These are phyloP conservation scores for Hysterangium stoloniferum DNA, from an alignment of 768 basidiomycete species.

Conservation along the genomic window DNA sequence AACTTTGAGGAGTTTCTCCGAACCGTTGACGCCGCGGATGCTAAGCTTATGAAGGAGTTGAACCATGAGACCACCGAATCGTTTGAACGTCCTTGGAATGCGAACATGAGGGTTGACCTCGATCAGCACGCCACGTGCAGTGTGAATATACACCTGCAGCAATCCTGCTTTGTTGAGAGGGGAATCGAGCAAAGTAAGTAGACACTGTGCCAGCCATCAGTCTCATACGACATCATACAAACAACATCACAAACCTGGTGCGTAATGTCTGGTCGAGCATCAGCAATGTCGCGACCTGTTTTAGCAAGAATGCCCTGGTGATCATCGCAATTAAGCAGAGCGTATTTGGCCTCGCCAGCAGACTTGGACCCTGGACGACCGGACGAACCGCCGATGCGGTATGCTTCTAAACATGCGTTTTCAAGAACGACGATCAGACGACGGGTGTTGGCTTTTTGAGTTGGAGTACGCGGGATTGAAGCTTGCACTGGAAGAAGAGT, in stretches of 20 bases:
- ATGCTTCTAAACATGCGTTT: conserved; percentile 94
- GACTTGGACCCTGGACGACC: conserved; percentile 45
- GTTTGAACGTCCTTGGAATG: conserved; percentile 97
- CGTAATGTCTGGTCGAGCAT: conserved; percentile 98
- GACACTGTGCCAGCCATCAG: too few relatives aligned
- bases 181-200: conserved; percentile 92
- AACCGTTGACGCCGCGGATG: conserved; percentile 92
- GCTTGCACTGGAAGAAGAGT: conserved; percentile 29
- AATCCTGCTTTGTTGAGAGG: conserved; percentile 96
- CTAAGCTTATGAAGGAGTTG: conserved; percentile 95
- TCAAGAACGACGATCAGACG: conserved; percentile 85
- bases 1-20: conserved; percentile 94
- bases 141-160: conserved; percentile 97
- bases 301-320: conserved; percentile 98
- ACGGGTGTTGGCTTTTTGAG: conserved; percentile 38
- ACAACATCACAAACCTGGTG: conserved; percentile 67
- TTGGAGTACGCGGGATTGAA: conserved; percentile 27
- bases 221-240: not conserved
- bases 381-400: conserved; percentile 47
- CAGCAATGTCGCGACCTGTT: conserved; percentile 95
- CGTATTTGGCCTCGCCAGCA: conserved; percentile 81
- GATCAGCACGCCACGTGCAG: conserved; percentile 90
- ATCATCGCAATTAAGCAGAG: conserved; percentile 95
- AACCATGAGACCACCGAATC: conserved; percentile 98
- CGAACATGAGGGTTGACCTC: conserved; percentile 98